These are phyloP conservation scores for Hordeum vulgare DNA, from an alignment of 176 grass and related monocot species.

Conservation along the genomic window MorexV3_pseudomolecules_assembly NC_058521.1:496862956-496863455, in stretches of 20 bases:
- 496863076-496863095: slow-evolving; percentile 30
- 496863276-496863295: not conserved
- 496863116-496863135: slow-evolving; percentile 27
- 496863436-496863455: slow-evolving; percentile 44
- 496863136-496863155: slow-evolving; percentile 27
- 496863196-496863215: slow-evolving; percentile 48
- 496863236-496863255: slow-evolving; percentile 37
- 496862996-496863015: not conserved
- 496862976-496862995: not conserved
- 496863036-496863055: slow-evolving; percentile 19
- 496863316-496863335: not conserved
- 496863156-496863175: slow-evolving; percentile 16
- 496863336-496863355: not conserved
- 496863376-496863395: slow-evolving; percentile 66
- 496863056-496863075: slow-evolving; percentile 38
- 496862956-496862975: not conserved
- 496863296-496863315: slow-evolving; percentile 2
- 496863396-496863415: slow-evolving; percentile 52
- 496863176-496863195: slow-evolving; percentile 50
- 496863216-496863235: slow-evolving; percentile 55
- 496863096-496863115: slow-evolving; percentile 36
- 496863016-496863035: slow-evolving; percentile 30
- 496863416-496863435: slow-evolving; percentile 4
- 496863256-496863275: slow-evolving; percentile 18
- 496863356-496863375: not conserved